Percentiles rank a stretch among this genome's conserved stretches.
phyloP scores from a whole-genome alignment of 2,329 filamentous ascomycete species.

The Daldinia sp. region DNA sequence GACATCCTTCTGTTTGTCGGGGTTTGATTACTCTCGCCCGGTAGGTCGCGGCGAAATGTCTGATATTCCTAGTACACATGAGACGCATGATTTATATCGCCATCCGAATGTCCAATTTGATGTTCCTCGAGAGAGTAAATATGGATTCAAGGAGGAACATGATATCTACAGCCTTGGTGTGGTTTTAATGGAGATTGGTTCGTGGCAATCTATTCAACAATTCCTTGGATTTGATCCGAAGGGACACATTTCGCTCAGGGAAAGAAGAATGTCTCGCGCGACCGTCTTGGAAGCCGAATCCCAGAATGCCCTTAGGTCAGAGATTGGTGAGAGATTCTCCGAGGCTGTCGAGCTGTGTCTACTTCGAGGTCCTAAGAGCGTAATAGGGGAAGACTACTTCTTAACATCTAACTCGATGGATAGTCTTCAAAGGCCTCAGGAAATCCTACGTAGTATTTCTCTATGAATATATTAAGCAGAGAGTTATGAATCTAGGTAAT shows the following conservation, averaged over 20 bases:
- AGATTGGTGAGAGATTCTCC: not conserved
- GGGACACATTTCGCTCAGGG: not conserved
- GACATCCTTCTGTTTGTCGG: not conserved
- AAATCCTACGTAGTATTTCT: not conserved
- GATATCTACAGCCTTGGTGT: not conserved
- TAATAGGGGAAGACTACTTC: not conserved
- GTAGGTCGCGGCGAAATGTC: no score
- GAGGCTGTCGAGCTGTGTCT: not conserved
- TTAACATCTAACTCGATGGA: not conserved
- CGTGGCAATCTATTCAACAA: not conserved
- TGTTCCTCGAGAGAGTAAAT: not conserved
- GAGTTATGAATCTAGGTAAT: no score
- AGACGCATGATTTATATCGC: not conserved
- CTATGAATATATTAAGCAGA: no score
- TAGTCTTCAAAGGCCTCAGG: not conserved
- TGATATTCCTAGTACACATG: no score
- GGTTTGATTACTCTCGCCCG: not conserved
- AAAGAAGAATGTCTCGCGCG: not conserved
- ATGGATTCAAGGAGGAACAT: slow-evolving; percentile 2
- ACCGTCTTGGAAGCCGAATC: not conserved
- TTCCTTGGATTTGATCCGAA: not conserved
- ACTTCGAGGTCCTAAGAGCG: not conserved
- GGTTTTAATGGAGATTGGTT: not conserved
- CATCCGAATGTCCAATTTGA: not conserved
- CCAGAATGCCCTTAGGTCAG: not conserved